These are phyloP conservation scores for Pythium vanterpoolii DNA, from an alignment of 352 stramenopile genomes.

Conservation along the genomic window DNA sequence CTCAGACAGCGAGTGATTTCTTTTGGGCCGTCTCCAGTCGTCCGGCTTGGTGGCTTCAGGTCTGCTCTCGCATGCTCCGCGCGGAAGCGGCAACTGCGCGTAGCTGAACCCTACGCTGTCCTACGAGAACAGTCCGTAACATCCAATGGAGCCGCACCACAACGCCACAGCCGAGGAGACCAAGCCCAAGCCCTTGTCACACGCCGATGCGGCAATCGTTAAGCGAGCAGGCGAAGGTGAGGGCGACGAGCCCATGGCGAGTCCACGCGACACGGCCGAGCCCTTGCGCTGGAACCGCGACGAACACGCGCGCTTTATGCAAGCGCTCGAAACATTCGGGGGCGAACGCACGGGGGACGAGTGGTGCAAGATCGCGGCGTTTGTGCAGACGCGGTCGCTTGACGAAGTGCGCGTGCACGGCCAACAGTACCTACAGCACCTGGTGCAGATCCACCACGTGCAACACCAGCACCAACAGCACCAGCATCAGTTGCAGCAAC, in stretches of 20 bases:
- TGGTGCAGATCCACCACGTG: conserved; percentile 46
- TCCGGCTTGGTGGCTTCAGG: neutral
- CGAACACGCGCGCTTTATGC: conserved; percentile 79
- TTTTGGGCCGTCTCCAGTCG: neutral
- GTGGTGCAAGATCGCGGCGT: conserved; percentile 70
- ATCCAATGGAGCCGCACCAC: no score
- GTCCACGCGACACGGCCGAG: conserved; percentile 6
- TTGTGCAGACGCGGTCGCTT: conserved; percentile 62
- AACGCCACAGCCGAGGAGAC: neutral
- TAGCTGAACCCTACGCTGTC: neutral
- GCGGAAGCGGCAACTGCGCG: conserved; percentile 21
- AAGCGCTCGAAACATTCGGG: conserved; percentile 72
- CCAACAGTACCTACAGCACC: conserved; percentile 67
- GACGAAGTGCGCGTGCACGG: conserved; percentile 68
- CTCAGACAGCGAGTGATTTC: neutral
- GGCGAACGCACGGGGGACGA: conserved; percentile 44
- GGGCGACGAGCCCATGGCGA: conserved; percentile 15
- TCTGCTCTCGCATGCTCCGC: conserved; percentile 2
- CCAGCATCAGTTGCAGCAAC: neutral
- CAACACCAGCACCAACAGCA: conserved; percentile 10
- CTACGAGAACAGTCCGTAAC: neutral
- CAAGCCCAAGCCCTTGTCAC: neutral
- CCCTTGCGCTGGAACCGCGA: conserved; percentile 45
- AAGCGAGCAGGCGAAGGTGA: conserved; percentile 8
- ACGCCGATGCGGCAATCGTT: neutral